phyloP scores from a whole-genome alignment of 495 filamentous ascomycete genomes.

The Neurospora sp. region DNA sequence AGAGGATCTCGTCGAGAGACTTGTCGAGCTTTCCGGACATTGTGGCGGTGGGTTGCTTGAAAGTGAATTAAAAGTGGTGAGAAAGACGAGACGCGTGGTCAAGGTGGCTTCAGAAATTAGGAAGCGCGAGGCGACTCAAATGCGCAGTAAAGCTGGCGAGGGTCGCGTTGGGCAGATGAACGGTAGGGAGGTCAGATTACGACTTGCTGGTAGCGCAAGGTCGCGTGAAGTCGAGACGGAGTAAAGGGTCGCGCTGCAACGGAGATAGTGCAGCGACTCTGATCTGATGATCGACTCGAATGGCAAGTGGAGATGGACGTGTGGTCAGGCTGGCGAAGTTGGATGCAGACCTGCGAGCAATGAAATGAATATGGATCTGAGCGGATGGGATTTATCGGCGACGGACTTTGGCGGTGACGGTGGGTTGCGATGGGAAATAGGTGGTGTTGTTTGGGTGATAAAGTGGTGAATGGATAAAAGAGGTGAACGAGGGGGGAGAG shows the following conservation, averaged over 20 bases:
- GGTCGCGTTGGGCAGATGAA: conserved; percentile 1
- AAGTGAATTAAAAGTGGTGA: conserved; percentile 12
- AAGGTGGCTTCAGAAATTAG: not conserved
- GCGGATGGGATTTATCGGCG: conserved; percentile 9
- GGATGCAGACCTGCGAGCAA: conserved; percentile 28
- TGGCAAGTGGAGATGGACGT: conserved; percentile 1
- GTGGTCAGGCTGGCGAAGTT: conserved; percentile 29
- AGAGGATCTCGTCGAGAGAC: conserved; percentile 93
- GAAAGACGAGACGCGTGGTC: not conserved
- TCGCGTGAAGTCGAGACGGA: conserved; percentile 11
- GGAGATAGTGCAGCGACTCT: conserved; percentile 2
- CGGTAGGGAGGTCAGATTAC: conserved; percentile 3
- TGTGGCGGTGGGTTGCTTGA: conserved; percentile 23
- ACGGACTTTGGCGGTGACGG: conserved; percentile 9
- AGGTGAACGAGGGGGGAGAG: not conserved
- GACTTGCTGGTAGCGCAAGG: conserved; percentile 1
- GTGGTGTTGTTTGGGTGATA: not conserved
- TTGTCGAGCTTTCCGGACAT: conserved; percentile 94
- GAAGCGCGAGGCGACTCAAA: not conserved
- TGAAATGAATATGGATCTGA: conserved; percentile 7
- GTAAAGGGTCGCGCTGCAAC: not conserved
- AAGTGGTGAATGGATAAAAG: not conserved
- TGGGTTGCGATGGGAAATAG: conserved; percentile 9
- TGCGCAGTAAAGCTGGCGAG: conserved; percentile 1
- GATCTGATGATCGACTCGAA: conserved; percentile 1